Evolutionary conservation across 2,329 filamentous ascomycete species (phyloP), one percentile per base, ranked within the genome.

Genomic region (Pseudogymnoascus sp.): DNA sequence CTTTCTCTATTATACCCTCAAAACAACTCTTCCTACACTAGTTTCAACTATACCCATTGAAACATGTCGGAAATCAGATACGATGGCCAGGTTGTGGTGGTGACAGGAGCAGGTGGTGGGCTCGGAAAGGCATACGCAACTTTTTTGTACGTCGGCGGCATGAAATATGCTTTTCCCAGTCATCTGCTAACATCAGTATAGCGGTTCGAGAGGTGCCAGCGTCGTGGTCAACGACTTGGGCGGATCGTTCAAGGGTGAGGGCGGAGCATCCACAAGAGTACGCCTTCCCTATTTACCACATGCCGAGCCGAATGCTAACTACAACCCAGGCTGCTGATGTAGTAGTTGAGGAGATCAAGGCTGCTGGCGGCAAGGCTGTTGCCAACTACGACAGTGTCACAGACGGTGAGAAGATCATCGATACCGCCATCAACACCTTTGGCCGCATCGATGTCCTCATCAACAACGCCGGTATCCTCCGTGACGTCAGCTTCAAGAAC

Each of bases 211-310:
- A 73, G 94, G 94, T 71, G 94, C 92, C 69, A 95, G 89, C 76
- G 90, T 96, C 70, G 93, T 99, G 58, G 94, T 99, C 71, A 99
- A 99, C 76, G 94, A 99, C 74, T 84, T 97, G 60, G 94, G 94
- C 66, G 91, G 85, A 59, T 94, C 92, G 55, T 92, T 94, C 82
- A 93, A 94, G 77, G 93, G 94, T 10, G 44, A 55, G 2, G 92
- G 97, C 79, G 93, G 92, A 64, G 86, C 83, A 69, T 93, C 90
- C 42, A 86, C 85, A 75, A 95, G 91, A 85, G 92, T 96, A 78
- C 68, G 80, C 70, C 21, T 27, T n/a, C 5, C 39, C 17, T 58
- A 55, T 2, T 9, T 8, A 2, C 58, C 13, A 21, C 51, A 55
- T 36, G 4, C 13, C 12, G 27, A 41, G 7, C 25, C 7, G 29